A percentile compares a stretch with the other conserved stretches of the same genome.
Conservation (phyloP, 352 stramenopile genomes). For the Peronospora tabacina region DNA sequence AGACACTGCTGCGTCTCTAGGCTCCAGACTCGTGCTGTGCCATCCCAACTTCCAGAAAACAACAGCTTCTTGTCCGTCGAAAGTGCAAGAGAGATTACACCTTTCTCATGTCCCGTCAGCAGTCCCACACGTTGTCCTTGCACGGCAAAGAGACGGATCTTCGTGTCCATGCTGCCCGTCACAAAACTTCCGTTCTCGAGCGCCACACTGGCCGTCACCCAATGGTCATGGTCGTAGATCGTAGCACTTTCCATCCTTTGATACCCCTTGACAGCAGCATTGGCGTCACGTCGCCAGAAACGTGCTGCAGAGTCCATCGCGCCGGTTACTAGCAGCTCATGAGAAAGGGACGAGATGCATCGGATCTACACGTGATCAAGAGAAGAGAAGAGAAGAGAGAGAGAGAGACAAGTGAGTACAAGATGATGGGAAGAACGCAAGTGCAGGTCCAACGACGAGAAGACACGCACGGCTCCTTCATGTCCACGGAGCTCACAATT, state of each 20-base stretch:
- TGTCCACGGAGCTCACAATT: conserved; percentile 60
- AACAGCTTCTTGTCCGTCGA: conserved; percentile 35
- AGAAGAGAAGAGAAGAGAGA: conserved; percentile 5
- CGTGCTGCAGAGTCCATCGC: conserved; percentile 67
- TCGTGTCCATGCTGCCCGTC: conserved; percentile 77
- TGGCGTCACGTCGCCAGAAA: conserved; percentile 40
- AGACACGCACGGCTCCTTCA: conserved; percentile 56
- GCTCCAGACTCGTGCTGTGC: conserved; percentile 69
- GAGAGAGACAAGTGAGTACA: neutral
- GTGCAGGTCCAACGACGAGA: neutral
- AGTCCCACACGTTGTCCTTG: conserved; percentile 36
- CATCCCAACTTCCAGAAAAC: conserved; percentile 79
- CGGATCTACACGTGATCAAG: conserved; percentile 38
- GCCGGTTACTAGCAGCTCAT: conserved; percentile 55
- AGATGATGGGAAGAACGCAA: conserved; percentile 5
- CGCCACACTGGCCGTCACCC: conserved; percentile 56
- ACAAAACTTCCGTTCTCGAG: conserved; percentile 52
- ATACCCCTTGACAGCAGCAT: conserved; percentile 19
- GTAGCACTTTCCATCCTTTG: conserved; percentile 41
- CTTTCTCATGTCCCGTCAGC: conserved; percentile 59
- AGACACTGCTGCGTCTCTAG: conserved; percentile 41
- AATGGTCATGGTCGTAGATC: conserved; percentile 78
- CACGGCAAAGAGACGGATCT: conserved; percentile 53
- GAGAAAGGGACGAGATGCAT: conserved; percentile 41
- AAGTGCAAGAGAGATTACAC: conserved; percentile 63